Percentiles rank a stretch among this genome's conserved stretches.
Conservation (phyloP, 2,329 filamentous ascomycete genomes). For the Delphinella strobiligena region DNA sequence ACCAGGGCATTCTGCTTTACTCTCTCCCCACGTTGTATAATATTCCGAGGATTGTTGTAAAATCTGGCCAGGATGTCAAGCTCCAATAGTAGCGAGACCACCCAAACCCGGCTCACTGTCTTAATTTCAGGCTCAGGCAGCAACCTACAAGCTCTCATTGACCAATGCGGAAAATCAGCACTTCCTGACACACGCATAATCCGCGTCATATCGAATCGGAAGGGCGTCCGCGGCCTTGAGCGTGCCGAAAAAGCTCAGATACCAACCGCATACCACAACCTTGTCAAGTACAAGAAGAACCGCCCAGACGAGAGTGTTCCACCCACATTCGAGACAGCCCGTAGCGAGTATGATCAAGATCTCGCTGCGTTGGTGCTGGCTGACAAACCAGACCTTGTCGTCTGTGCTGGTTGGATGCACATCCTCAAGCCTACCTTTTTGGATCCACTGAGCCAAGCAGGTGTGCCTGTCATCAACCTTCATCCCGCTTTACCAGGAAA, state of each 20-base stretch:
- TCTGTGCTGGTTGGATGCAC: constrained; percentile 82
- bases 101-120: constrained; percentile 14
- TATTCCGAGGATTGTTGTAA: no score
- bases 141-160: constrained; percentile 68
- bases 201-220: constrained; percentile 55
- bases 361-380: constrained; percentile 55
- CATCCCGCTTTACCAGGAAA: constrained; percentile 64
- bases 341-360: constrained; percentile 61
- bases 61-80: no score
- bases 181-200: constrained; percentile 43
- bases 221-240: constrained; percentile 51
- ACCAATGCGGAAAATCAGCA: constrained; percentile 37
- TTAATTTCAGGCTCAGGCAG: constrained; percentile 59
- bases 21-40: no score
- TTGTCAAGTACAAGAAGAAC: constrained; percentile 62
- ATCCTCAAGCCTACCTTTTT: constrained; percentile 62
- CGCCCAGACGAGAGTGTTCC: constrained; percentile 37
- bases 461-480: constrained; percentile 65
- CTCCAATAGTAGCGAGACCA: no score
- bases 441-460: constrained; percentile 48
- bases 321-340: constrained; percentile 31
- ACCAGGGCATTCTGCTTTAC: no score
- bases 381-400: constrained; percentile 59
- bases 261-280: constrained; percentile 69
- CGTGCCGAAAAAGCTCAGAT: constrained; percentile 51